These are phyloP conservation scores for Adansonia gregorii DNA, from an alignment of 441 rosid species.

Conservation along the genomic window DNA sequence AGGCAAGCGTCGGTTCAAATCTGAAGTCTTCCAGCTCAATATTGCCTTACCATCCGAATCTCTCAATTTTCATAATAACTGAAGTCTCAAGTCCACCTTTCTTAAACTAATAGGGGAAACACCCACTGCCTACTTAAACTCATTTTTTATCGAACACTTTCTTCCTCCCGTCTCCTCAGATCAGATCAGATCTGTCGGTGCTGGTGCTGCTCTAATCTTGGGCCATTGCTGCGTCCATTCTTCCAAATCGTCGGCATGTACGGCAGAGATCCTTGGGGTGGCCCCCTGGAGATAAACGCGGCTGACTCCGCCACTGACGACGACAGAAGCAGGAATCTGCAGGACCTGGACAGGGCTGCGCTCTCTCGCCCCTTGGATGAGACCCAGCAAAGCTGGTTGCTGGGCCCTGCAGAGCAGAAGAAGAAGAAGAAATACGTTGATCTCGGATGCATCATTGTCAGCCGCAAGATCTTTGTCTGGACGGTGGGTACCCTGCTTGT, in stretches of 20 bases:
- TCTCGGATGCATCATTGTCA: slow-evolving; percentile 86
- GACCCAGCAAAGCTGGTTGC: slow-evolving; percentile 96
- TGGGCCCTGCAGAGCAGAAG: slow-evolving; percentile 79
- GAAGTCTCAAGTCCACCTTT: not conserved
- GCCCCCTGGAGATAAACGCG: slow-evolving; percentile 87
- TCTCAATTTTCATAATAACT: not conserved
- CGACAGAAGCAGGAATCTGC: slow-evolving; percentile 84
- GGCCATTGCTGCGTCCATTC: not conserved
- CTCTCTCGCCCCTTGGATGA: slow-evolving; percentile 80
- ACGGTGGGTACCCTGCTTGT: slow-evolving; percentile 65
- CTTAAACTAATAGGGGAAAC: not conserved
- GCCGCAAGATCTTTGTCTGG: slow-evolving; percentile 93
- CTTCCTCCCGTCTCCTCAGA: not conserved
- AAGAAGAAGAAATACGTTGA: slow-evolving; percentile 95
- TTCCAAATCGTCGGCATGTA: slow-evolving; percentile 52
- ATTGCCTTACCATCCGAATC: not conserved
- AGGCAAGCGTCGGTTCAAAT: not conserved
- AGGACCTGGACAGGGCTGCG: slow-evolving; percentile 77
- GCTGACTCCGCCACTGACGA: slow-evolving; percentile 98
- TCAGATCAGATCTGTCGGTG: slow-evolving; percentile 7
- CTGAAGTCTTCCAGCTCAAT: not conserved
- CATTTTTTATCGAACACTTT: not conserved
- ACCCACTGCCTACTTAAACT: not conserved
- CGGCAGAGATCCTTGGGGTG: slow-evolving; percentile 99
- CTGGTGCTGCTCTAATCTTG: not conserved